A percentile compares a stretch with the other conserved stretches of the same genome.
phyloP scores from a whole-genome alignment of 306 rosid genomes.

The Psophocarpus tetragonolobus region DNA sequence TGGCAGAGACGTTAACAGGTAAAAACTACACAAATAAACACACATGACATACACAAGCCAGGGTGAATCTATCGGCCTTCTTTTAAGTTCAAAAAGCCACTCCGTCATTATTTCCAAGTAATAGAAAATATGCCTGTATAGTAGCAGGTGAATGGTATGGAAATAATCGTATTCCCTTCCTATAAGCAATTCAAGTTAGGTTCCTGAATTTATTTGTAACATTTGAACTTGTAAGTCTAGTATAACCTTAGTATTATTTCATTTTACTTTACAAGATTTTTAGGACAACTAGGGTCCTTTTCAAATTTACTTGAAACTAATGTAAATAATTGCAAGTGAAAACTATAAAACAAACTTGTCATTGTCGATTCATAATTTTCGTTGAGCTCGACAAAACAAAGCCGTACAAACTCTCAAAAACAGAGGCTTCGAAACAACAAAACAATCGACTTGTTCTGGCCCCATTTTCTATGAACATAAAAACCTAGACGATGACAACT shows the following conservation, averaged over 20 bases:
- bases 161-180: not conserved
- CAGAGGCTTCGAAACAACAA: not conserved
- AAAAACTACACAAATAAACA: constrained; percentile 25
- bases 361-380: not conserved
- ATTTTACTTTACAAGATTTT: not conserved
- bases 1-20: constrained; percentile 53
- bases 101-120: not conserved
- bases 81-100: constrained; percentile 32
- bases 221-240: not conserved
- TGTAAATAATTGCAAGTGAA: not conserved
- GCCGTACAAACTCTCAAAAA: constrained; percentile 10
- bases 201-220: not conserved
- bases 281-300: not conserved
- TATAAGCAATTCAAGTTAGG: not conserved
- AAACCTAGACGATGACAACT: not conserved
- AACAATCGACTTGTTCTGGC: not conserved
- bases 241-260: not conserved
- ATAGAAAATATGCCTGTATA: not conserved
- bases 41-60: constrained; percentile 25
- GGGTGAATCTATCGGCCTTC: constrained; percentile 28
- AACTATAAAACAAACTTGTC: not conserved
- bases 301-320: not conserved
- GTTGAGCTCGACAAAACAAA: not conserved
- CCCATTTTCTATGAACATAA: not conserved
- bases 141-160: too few species aligned